Base-by-base conservation (phyloP, 164 flowering plant species). In the Houttuynia cordata region DNA sequence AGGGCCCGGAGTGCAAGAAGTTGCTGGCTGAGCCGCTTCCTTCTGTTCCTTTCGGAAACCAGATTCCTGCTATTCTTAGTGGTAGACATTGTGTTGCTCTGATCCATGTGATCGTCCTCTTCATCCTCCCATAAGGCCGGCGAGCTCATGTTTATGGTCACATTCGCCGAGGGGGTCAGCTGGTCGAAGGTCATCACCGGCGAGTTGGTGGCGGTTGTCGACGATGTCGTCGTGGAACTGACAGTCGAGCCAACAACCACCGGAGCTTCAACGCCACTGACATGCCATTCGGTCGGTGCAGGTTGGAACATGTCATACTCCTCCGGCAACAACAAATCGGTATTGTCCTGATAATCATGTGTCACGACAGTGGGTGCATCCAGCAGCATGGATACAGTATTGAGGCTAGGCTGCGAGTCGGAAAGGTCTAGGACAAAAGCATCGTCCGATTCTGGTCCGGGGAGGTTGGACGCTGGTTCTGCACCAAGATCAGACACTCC, bases 1-100 rank as follows among this genome's bases (percentile, higher is more conserved):
- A 73, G 66, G 7, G 72, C 63, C 13, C 75, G 70, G 18, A 73
- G 67, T 39, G 72, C 64, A 17, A 68, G 70, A 51, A 73, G 57
- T 42, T 69, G 72, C 42, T 68, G 67, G 51, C 72, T 69, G 3
- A 73, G 62, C 49, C 72, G 56, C 67, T 69, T 69, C 62, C 75
- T 66, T 22, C 75, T 24, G 49, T 73, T 73, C 64, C 75, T 73
- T 58, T 73, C 75, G 5, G 75, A 68, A 1, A 68, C 64, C 59
- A 73, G 53, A 19, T 73, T 73, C 61, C 66, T 73, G 59, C 69
- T 64, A 58, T 59, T 68, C 56, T 52, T 34, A 1, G 53, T 40
- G 4, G 62, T 53, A 15, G 39, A 50, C 42, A 49, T 68, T 18
- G 61, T 42, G 49, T 1, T 14, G 49, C 49, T 56, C 9, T 52